Evolutionary conservation across 805 yeast species (phyloP), one percentile per base, ranked within the genome.

Genomic region (Candida nanaspora): DNA sequence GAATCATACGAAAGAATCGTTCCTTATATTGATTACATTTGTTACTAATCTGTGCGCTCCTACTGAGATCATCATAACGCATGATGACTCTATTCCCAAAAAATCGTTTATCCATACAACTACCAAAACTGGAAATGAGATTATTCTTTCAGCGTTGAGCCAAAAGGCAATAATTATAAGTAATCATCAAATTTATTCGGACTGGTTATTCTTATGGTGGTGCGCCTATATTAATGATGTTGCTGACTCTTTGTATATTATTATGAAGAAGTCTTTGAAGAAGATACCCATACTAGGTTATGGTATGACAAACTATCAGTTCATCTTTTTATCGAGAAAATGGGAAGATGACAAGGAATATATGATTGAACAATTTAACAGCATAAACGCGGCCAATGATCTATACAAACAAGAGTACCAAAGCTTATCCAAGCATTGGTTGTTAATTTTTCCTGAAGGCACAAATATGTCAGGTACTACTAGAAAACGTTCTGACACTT

Each of bases 121-220:
- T 10, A 57, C 56, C n/a, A 41, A 52, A 36, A 53, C 47, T 16
- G 52, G 51, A 19, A 46, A 18, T 31, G 40, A 37, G 9, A 30
- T 46, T 6, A 28, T 49, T n/a, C n/a, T 35, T 23, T 23, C 43
- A 29, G 6, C 41, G 4, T 44, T 62, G 6, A 59, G 57, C 31
- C 44, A 48, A 15, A 46, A 46, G 14, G 66, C 67, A 13, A 51
- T 91, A 2, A 57, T 82, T 35, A 80, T 89, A 28, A 77, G 93
- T n/a, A 91, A 91, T 56, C 98, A 91, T 61, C 97, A 89, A 63
- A 82, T 91, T 20, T 91, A 91, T 58, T 79, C 91, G 3, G 98
- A 91, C 58, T 91, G 98, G 98, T 70, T 84, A 10, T 88, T 76
- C 51, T 50, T 87, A 41, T 91, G 98, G 98, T 91, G 86, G 77